Percentiles rank a stretch among this genome's conserved stretches.
Evolutionary conservation across 2,329 filamentous ascomycete genomes (phyloP).

Genomic region (Aureobasidium sp.): DNA sequence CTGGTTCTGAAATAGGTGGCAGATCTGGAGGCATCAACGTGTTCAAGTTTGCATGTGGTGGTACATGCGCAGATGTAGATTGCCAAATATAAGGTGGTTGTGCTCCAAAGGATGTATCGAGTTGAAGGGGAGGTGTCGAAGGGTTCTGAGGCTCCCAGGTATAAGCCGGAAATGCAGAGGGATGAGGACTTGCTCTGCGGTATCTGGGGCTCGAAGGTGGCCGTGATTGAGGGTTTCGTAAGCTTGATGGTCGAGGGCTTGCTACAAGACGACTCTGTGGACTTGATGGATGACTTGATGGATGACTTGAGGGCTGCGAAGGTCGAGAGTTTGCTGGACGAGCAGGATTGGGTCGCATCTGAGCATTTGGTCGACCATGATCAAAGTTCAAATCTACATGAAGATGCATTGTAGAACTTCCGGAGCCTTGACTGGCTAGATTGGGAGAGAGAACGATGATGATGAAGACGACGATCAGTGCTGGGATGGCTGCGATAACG

Average conservation of each 20-base stretch:
- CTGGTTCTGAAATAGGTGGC: background rate
- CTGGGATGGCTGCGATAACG: background rate
- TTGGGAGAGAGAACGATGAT: background rate
- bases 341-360: background rate
- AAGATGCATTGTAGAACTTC: background rate
- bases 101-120: background rate
- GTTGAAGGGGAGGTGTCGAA: too few relatives aligned
- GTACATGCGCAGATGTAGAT: background rate
- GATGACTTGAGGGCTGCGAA: background rate
- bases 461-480: background rate
- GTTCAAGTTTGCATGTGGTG: background rate
- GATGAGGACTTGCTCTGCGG: background rate
- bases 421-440: background rate
- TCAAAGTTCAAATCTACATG: background rate
- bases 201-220: too few relatives aligned
- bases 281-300: background rate
- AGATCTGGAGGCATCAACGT: background rate
- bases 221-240: too few relatives aligned
- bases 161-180: background rate
- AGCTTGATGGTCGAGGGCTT: background rate
- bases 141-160: background rate
- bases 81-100: background rate
- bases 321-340: background rate
- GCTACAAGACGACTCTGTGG: background rate
- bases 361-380: background rate